A percentile compares a stretch with the other conserved stretches of the same genome.
These are phyloP conservation scores for Lentinus brumalis DNA, from an alignment of 768 basidiomycete species.

Conservation along the genomic window DNA sequence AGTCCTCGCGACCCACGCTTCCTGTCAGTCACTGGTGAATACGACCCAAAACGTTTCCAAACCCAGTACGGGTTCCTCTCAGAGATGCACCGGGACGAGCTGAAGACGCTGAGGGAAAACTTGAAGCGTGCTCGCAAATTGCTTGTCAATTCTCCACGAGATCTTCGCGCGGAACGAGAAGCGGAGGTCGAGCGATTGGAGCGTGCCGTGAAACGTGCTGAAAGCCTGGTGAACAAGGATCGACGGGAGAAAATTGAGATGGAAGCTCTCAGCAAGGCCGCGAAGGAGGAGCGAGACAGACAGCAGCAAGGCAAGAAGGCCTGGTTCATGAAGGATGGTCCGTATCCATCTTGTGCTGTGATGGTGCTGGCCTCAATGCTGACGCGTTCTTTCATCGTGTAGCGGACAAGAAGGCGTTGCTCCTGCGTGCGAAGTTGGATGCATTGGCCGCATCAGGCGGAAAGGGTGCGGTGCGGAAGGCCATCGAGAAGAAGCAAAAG, in stretches of 20 bases:
- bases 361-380: neutral
- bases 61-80: slow-evolving; percentile 76
- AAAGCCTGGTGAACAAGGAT: slow-evolving; percentile 77
- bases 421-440: slow-evolving; percentile 77
- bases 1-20: slow-evolving; percentile 88
- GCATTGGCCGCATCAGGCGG: slow-evolving; percentile 79
- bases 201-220: slow-evolving; percentile 69
- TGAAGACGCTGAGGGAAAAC: slow-evolving; percentile 62
- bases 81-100: slow-evolving; percentile 63
- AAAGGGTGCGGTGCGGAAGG: slow-evolving; percentile 79
- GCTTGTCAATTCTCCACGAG: slow-evolving; percentile 58
- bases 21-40: slow-evolving; percentile 67
- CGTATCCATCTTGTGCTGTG: slow-evolving; percentile 27
- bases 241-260: slow-evolving; percentile 69
- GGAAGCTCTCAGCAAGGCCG: slow-evolving; percentile 54
- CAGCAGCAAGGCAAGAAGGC: slow-evolving; percentile 73
- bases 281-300: slow-evolving; percentile 62
- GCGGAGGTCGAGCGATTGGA: slow-evolving; percentile 73
- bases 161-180: slow-evolving; percentile 61
- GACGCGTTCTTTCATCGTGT: slow-evolving; percentile 9
- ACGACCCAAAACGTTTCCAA: slow-evolving; percentile 64
- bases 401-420: slow-evolving; percentile 79
- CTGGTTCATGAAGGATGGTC: slow-evolving; percentile 88
- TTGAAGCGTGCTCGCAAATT: slow-evolving; percentile 70
- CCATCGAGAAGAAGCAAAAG: slow-evolving; percentile 85